A percentile compares a stretch with the other conserved stretches of the same genome.
Evolutionary conservation across 129 eudicot genomes (phyloP).

Genomic region (Chrysanthemum lavandulifolium): DNA sequence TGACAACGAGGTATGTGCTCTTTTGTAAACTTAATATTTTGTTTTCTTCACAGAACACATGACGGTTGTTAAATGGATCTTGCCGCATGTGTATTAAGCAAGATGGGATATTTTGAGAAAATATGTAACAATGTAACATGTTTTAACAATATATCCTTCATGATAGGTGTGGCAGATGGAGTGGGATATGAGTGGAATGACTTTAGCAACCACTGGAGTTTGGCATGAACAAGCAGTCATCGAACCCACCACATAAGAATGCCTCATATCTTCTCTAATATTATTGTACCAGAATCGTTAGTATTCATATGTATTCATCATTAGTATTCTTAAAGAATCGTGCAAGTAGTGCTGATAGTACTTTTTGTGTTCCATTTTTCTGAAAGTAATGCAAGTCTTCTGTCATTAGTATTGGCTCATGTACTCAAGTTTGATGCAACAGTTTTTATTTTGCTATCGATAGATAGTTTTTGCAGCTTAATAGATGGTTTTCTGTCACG

Average conservation of each 20-base stretch:
- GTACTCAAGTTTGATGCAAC: not conserved
- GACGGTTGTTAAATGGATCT: too few species aligned
- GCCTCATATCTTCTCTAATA: conserved; percentile 5
- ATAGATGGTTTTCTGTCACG: not conserved
- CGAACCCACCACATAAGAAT: conserved; percentile 43
- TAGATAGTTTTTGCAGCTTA: not conserved
- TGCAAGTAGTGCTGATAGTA: conserved; percentile 14
- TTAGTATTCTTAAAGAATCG: conserved; percentile 1
- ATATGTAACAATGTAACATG: too few species aligned
- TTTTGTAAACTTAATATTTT: not conserved
- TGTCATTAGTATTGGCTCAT: not conserved
- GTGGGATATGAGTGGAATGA: conserved; percentile 99
- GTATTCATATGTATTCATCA: conserved; percentile 21
- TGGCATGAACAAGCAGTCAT: conserved; percentile 84
- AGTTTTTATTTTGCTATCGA: not conserved
- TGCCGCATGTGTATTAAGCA: too few species aligned
- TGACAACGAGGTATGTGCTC: conserved; percentile 52
- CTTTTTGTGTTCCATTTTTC: conserved; percentile 7
- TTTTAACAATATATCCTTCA: too few species aligned
- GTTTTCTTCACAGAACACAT: too few species aligned
- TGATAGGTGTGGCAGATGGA: conserved; percentile 92
- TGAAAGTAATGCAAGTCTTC: conserved; percentile 9
- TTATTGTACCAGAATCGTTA: conserved; percentile 8
- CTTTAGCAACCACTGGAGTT: conserved; percentile 73
- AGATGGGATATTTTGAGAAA: too few species aligned